phyloP scores from a whole-genome alignment of 2,329 filamentous ascomycete species.

The Decorospora gaudefroyi region DNA sequence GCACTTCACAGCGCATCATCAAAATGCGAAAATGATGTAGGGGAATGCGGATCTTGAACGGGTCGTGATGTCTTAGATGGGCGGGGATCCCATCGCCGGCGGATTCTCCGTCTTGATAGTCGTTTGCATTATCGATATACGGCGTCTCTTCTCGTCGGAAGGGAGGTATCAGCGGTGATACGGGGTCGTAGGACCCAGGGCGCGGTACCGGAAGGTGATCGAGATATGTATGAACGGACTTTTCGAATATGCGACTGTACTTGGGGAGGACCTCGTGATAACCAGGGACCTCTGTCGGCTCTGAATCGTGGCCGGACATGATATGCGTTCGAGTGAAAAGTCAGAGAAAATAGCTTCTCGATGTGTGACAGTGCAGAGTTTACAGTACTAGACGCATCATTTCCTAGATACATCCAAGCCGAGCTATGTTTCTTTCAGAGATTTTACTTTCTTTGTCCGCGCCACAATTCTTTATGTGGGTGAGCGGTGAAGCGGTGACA shows the following conservation, averaged over 20 bases:
- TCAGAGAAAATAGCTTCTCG: not conserved
- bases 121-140: not conserved
- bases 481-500: too few relatives aligned
- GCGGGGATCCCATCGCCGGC: not conserved
- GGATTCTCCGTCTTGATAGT: not conserved
- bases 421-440: too few relatives aligned
- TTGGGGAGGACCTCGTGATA: not conserved
- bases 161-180: not conserved
- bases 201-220: not conserved
- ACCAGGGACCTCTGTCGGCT: not conserved
- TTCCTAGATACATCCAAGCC: too few relatives aligned
- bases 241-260: not conserved
- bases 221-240: not conserved
- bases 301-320: not conserved
- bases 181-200: not conserved
- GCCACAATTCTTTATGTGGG: too few relatives aligned
- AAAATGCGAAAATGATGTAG: slow-evolving; percentile 11
- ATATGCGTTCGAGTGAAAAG: too few relatives aligned
- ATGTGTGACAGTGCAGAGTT: too few relatives aligned
- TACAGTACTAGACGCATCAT: too few relatives aligned
- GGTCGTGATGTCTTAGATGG: not conserved
- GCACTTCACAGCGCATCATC: slow-evolving; percentile 22
- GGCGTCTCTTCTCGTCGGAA: not conserved
- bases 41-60: slow-evolving; percentile 3
- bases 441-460: too few relatives aligned